Base-by-base conservation (phyloP, 148 eudicot species). In the Linanthus parryae region DNA sequence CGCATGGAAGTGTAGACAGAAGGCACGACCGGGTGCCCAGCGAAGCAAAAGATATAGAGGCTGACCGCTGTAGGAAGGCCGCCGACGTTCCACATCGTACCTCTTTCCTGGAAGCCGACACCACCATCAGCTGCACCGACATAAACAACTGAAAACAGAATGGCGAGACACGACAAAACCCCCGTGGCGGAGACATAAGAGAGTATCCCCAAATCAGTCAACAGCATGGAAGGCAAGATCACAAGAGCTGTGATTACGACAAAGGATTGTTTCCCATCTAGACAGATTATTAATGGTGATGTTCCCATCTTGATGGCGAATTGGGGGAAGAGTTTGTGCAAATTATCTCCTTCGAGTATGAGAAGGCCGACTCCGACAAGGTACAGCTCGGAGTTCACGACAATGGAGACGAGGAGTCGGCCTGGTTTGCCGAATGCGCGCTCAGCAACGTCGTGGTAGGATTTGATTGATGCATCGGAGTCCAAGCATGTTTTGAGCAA, bases 181-280 rank as follows among this genome's bases (percentile, higher is more conserved):
- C 74, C 74, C 2, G 65, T 64, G 30, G 74, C 74, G 1, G 74
- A 59, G 28, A 70, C 57, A 21, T 63, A 70, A 4, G 74, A 70
- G 21, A 70, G 42, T 11, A 52, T 41, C 17, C 65, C 51, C 40
- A 70, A 22, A 27, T 70, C 70, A 30, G 64, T 64, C 15, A 59
- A 42, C 5, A 64, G 43, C 65, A 70, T 64, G 1, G 74, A 47
- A 8, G 61, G 69, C 18, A 51, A 25, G 39, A 70, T 64, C 31
- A 48, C 65, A 20, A 70, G 41, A 3, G 56, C 53, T 0, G 70
- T 59, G 34, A 70, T 47, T 14, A 70, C 15, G 7, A 64, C 35
- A 7, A 70, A 70, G 1, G 71, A 55, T 15, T 40, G 33, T 25
- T 48, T 59, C 31, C 70, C 71, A 0, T 25, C 37, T 3, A 65